Base-by-base conservation (phyloP, 805 yeast genomes). In the Lachancea dasiensis region DNA sequence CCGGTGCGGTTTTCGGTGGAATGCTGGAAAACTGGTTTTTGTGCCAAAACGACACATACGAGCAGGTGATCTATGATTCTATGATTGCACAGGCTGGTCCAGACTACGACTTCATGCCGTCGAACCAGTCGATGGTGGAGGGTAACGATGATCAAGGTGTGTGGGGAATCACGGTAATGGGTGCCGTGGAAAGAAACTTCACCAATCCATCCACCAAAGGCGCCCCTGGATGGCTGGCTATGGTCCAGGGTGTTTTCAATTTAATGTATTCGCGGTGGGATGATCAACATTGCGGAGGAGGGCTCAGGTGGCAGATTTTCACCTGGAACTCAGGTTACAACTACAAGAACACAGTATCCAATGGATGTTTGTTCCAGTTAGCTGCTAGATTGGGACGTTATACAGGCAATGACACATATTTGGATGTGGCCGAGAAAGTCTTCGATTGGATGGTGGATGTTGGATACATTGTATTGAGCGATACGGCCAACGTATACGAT, bases 91-190 rank as follows among this genome's bases (percentile, higher is more conserved):
- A 90, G 62, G 75, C 76, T 7, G 90, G 90, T 33, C 74, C 73
- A 8, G 70, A 79, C 56, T 66, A 76, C 65, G 81, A 90, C 63
- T 92, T 79, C 61, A 79, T 90, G 61, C 96, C 97, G 4, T 65
- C 77, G 44, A 86, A 86, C 60, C 95, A 89, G 63, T 76, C 89
- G 8, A 78, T 87, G 24, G 84, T 95, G 2, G 97, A 90, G 64
- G 98, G 97, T 54, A 90, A 90, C 57, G 98, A 90, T 70, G 97
- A 90, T 68, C 97, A 90, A 66, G 95, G 85, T 2, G 86, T 90
- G 60, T 90, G 97, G 97, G 97, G 95, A 4, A 69, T 92, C 43
- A 82, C 95, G 1, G 94, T 79, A 3, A 86, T 90, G 82, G 79
- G 77, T 20, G 97, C 97, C 1, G 94, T 94, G 0, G 97, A 90